These are phyloP conservation scores for Oldenlandia corymbosa DNA, from an alignment of 257 asterid species.

Conservation along the genomic window DNA sequence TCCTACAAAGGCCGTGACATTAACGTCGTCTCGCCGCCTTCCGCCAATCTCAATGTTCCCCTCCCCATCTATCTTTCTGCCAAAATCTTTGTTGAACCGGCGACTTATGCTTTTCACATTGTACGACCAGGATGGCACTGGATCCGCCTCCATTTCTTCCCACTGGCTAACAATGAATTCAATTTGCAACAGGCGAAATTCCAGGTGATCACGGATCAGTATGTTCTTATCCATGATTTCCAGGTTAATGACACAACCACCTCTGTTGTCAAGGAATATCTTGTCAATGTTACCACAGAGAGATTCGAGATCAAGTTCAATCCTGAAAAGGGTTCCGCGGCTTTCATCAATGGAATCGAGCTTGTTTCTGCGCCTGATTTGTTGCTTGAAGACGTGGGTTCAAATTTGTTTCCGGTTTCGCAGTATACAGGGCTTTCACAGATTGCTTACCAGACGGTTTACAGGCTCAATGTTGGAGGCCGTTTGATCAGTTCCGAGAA, in stretches of 20 bases:
- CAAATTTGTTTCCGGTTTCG: constrained; percentile 39
- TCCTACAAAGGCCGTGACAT: constrained; percentile 17
- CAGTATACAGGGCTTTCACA: constrained; percentile 31
- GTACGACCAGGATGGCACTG: constrained; percentile 74
- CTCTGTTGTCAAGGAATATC: constrained; percentile 30
- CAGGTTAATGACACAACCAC: constrained; percentile 13
- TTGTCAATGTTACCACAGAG: constrained; percentile 50
- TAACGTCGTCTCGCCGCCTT: constrained; percentile 13
- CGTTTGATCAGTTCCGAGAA: constrained; percentile 25
- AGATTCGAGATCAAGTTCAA: constrained; percentile 32
- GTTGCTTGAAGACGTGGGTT: constrained; percentile 31
- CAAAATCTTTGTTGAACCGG: constrained; percentile 40
- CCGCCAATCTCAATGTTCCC: no score
- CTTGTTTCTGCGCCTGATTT: constrained; percentile 54
- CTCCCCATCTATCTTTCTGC: constrained; percentile 54
- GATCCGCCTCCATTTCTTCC: constrained; percentile 70
- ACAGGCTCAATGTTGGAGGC: constrained; percentile 54
- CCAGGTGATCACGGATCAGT: constrained; percentile 31
- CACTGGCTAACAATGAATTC: constrained; percentile 27
- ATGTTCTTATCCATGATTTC: constrained; percentile 45
- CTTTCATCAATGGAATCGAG: constrained; percentile 54
- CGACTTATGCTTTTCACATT: constrained; percentile 61
- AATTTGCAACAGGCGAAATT: constrained; percentile 42
- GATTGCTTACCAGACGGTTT: constrained; percentile 32
- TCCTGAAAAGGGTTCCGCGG: constrained; percentile 33